Evolutionary conservation across 2,329 filamentous ascomycete genomes (phyloP).

Genomic region (Pseudogymnoascus sp.): DNA sequence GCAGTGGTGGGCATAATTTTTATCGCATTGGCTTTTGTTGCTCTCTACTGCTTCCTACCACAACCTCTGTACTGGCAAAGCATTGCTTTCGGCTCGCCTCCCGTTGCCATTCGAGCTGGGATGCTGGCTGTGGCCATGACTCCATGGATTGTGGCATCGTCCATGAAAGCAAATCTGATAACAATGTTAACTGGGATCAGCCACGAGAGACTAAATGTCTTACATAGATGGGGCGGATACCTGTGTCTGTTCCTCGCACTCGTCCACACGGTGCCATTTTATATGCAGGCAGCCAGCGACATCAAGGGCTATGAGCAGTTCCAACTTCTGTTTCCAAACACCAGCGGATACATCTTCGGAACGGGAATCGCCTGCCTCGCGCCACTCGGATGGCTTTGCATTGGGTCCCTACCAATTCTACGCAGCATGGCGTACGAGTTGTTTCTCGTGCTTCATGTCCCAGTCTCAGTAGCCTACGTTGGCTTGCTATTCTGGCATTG

Average conservation of each 20-base stretch:
- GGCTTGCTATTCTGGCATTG: conserved; percentile 93
- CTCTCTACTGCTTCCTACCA: conserved; percentile 76
- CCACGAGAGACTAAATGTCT: conserved; percentile 82
- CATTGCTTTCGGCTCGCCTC: conserved; percentile 80
- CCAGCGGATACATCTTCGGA: conserved; percentile 68
- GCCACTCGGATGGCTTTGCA: conserved; percentile 72
- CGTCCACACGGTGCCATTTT: conserved; percentile 82
- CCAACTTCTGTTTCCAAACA: conserved; percentile 56
- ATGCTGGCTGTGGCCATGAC: conserved; percentile 90
- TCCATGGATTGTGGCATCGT: conserved; percentile 84
- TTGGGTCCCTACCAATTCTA: conserved; percentile 74
- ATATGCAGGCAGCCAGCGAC: conserved; percentile 79
- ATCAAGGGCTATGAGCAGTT: conserved; percentile 66
- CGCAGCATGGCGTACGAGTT: conserved; percentile 74
- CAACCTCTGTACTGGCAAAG: conserved; percentile 85
- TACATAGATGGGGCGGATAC: conserved; percentile 88
- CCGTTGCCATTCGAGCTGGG: conserved; percentile 74
- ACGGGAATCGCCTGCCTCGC: conserved; percentile 76
- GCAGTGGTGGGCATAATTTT: conserved; percentile 61
- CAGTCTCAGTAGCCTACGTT: conserved; percentile 71
- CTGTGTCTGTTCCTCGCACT: conserved; percentile 74
- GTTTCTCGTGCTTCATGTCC: conserved; percentile 75
- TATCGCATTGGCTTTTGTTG: conserved; percentile 61
- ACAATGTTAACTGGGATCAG: conserved; percentile 81
- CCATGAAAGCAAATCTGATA: conserved; percentile 85